Conservation (phyloP, 2,329 filamentous ascomycete species). For the Exophiala aquamarina region DNA sequence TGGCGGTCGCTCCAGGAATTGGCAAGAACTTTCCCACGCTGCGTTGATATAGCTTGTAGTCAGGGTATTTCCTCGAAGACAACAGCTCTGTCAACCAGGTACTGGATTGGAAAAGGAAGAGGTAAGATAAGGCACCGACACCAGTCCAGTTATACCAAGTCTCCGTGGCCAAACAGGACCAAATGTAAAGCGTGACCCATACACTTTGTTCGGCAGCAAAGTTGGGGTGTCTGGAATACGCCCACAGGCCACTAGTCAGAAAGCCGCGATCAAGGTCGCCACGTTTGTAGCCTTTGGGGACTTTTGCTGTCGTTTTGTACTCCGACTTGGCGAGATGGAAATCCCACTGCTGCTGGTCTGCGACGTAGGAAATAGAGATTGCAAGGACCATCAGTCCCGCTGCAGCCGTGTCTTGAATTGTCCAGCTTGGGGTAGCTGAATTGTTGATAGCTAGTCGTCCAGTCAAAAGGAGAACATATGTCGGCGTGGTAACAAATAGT, state of each 20-base stretch:
- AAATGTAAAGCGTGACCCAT: constrained; percentile 86
- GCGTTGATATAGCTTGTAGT: constrained; percentile 81
- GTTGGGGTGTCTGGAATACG: constrained; percentile 88
- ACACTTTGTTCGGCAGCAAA: constrained; percentile 89
- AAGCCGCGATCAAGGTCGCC: constrained; percentile 89
- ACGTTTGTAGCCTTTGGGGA: constrained; percentile 64
- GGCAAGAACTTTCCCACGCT: constrained; percentile 84
- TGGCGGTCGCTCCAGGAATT: constrained; percentile 28
- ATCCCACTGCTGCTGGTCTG: constrained; percentile 90
- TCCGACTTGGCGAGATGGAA: constrained; percentile 78
- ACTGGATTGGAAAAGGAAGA: constrained; percentile 84
- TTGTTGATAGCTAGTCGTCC: constrained; percentile 60
- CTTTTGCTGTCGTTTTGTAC: constrained; percentile 72
- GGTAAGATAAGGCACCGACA: constrained; percentile 66
- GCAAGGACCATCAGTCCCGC: constrained; percentile 57
- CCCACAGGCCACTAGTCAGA: constrained; percentile 79
- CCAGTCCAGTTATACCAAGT: constrained; percentile 76
- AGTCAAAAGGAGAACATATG: constrained; percentile 77
- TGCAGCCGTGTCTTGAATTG: constrained; percentile 48
- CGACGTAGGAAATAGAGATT: constrained; percentile 70
- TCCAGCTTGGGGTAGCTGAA: constrained; percentile 38
- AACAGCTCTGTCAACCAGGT: constrained; percentile 85
- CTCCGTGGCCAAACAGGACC: constrained; percentile 74
- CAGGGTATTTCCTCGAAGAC: constrained; percentile 77
- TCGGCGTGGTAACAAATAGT: constrained; percentile 73